Conservation (phyloP, 2,329 filamentous ascomycete species). For the Malbranchea zuffiana region DNA sequence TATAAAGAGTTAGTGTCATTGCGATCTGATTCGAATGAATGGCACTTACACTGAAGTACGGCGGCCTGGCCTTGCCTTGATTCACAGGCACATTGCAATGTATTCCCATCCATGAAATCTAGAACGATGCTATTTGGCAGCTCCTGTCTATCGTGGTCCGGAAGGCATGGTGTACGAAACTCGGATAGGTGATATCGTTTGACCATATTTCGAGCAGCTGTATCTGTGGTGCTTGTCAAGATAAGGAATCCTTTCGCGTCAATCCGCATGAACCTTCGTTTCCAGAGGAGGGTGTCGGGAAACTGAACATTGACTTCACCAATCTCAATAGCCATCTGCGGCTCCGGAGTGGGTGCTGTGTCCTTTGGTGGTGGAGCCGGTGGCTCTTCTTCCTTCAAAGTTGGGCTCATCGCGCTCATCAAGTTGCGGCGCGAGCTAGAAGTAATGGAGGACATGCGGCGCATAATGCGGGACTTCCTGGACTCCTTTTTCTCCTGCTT, state of each 20-base stretch:
- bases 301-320: slow-evolving; percentile 96
- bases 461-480: slow-evolving; percentile 52
- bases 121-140: slow-evolving; percentile 71
- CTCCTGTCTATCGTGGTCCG: slow-evolving; percentile 86
- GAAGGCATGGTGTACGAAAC: slow-evolving; percentile 66
- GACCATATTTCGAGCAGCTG: slow-evolving; percentile 48
- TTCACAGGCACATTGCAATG: slow-evolving; percentile 53
- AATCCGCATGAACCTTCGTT: slow-evolving; percentile 76
- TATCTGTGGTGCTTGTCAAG: slow-evolving; percentile 57
- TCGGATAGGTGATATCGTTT: slow-evolving; percentile 81
- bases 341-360: slow-evolving; percentile 16
- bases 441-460: slow-evolving; percentile 53
- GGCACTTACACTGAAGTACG: slow-evolving; percentile 41
- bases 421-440: slow-evolving; percentile 41
- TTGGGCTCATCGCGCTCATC: slow-evolving; percentile 26
- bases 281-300: slow-evolving; percentile 92
- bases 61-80: slow-evolving; percentile 44
- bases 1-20: neutral
- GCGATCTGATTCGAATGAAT: neutral
- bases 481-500: slow-evolving; percentile 44
- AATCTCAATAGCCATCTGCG: slow-evolving; percentile 53
- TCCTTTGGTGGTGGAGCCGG: slow-evolving; percentile 22
- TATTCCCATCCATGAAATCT: slow-evolving; percentile 51
- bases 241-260: slow-evolving; percentile 76
- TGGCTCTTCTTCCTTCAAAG: slow-evolving; percentile 28